Percentiles rank a stretch among this genome's conserved stretches.
Evolutionary conservation across 495 filamentous ascomycete genomes (phyloP).

Genomic region (Aspergillus mulundensis): DNA sequence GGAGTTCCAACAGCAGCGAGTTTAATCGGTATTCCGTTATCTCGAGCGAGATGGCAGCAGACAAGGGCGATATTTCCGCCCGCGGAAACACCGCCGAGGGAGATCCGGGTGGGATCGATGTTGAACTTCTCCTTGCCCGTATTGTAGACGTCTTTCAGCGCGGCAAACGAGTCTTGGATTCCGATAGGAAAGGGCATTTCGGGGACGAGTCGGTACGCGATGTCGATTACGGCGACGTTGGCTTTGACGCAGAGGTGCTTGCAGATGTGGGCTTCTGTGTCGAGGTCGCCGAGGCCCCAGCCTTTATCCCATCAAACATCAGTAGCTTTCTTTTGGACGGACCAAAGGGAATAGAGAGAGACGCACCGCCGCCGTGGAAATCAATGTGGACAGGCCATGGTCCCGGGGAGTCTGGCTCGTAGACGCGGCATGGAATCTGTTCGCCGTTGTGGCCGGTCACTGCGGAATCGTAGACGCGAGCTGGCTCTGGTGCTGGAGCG

Average conservation of each 20-base stretch:
- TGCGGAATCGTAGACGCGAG: slow-evolving; percentile 26
- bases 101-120: slow-evolving; percentile 48
- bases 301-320: too few relatives aligned
- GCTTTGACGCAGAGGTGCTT: slow-evolving; percentile 40
- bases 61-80: slow-evolving; percentile 21
- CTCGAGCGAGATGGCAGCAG: too few relatives aligned
- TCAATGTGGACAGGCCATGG: slow-evolving; percentile 44
- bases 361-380: slow-evolving; percentile 40
- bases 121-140: slow-evolving; percentile 21
- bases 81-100: slow-evolving; percentile 46
- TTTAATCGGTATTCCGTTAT: too few relatives aligned
- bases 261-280: slow-evolving; percentile 36
- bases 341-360: too few relatives aligned
- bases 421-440: slow-evolving; percentile 35
- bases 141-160: slow-evolving; percentile 35
- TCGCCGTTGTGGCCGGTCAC: neutral
- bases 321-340: too few relatives aligned
- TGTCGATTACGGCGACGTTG: slow-evolving; percentile 39
- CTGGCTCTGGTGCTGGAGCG: slow-evolving; percentile 24
- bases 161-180: slow-evolving; percentile 33
- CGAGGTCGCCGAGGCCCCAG: slow-evolving; percentile 42
- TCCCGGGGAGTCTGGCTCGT: slow-evolving; percentile 27
- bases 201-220: slow-evolving; percentile 33
- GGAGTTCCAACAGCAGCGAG: slow-evolving; percentile 40
- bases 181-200: slow-evolving; percentile 28